Conservation (phyloP, 495 filamentous ascomycete genomes). For the Penicillium longicatenatum region DNA sequence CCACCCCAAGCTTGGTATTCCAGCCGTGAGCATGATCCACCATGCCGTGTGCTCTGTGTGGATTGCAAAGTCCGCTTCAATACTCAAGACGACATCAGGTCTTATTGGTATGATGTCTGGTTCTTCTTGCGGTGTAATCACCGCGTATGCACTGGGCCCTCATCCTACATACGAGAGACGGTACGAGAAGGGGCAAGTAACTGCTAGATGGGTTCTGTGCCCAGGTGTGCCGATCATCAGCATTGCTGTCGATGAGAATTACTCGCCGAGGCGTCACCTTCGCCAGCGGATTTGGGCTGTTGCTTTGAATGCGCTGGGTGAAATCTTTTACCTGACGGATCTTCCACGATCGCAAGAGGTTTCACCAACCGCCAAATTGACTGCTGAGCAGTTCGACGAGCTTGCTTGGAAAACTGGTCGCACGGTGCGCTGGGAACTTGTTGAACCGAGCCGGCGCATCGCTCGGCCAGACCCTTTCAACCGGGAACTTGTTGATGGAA, state of each 20-base stretch:
- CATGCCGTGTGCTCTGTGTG: slow-evolving; percentile 78
- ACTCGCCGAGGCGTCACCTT: slow-evolving; percentile 65
- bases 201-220: slow-evolving; percentile 83
- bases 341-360: slow-evolving; percentile 53
- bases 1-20: slow-evolving; percentile 64
- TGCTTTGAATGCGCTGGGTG: slow-evolving; percentile 86
- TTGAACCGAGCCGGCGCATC: slow-evolving; percentile 71
- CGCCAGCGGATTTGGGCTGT: slow-evolving; percentile 80
- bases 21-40: slow-evolving; percentile 59
- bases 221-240: slow-evolving; percentile 91
- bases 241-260: slow-evolving; percentile 82
- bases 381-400: slow-evolving; percentile 53
- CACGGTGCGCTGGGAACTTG: slow-evolving; percentile 74
- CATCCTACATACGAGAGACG: slow-evolving; percentile 66
- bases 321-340: slow-evolving; percentile 81
- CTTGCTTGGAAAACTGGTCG: slow-evolving; percentile 80
- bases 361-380: slow-evolving; percentile 29
- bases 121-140: slow-evolving; percentile 83
- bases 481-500: slow-evolving; percentile 59
- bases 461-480: slow-evolving; percentile 71
- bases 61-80: slow-evolving; percentile 80
- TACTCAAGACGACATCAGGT: slow-evolving; percentile 73
- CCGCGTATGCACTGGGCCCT: slow-evolving; percentile 74
- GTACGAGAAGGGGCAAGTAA: slow-evolving; percentile 72
- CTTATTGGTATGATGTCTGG: slow-evolving; percentile 81